A percentile compares a stretch with the other conserved stretches of the same genome.
Evolutionary conservation across 352 stramenopile species (phyloP).

Genomic region (Pilasporangium apinafurcum): DNA sequence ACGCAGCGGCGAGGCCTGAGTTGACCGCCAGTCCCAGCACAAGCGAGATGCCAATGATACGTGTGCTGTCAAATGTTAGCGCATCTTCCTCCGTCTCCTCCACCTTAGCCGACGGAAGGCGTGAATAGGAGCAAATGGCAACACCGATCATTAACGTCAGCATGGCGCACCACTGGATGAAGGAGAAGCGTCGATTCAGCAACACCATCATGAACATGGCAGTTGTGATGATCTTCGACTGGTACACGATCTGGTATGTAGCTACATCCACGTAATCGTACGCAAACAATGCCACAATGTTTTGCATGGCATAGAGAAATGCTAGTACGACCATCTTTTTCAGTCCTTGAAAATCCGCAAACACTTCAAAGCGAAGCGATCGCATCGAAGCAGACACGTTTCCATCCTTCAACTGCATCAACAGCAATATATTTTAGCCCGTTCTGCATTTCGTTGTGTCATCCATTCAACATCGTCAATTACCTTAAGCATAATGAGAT

Average conservation of each 20-base stretch:
- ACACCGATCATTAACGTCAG: conserved; percentile 82
- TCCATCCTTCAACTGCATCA: conserved; percentile 38
- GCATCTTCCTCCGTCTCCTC: conserved; percentile 9
- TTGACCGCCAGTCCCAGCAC: conserved; percentile 78
- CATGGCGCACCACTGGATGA: conserved; percentile 83
- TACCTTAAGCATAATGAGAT: conserved; percentile 56
- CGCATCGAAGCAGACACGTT: conserved; percentile 43
- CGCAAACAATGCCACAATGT: conserved; percentile 81
- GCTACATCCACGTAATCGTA: conserved; percentile 88
- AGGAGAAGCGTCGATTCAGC: conserved; percentile 77
- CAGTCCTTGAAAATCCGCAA: conserved; percentile 66
- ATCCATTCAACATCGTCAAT: background rate
- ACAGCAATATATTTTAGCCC: too few relatives aligned
- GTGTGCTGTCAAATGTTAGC: conserved; percentile 29
- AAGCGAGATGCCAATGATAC: conserved; percentile 74
- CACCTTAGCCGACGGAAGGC: conserved; percentile 25
- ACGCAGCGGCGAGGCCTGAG: conserved; percentile 80
- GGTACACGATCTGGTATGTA: conserved; percentile 89
- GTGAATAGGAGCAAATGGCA: conserved; percentile 80
- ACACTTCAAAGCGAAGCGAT: conserved; percentile 70
- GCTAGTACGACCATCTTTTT: conserved; percentile 84
- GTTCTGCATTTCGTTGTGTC: too few relatives aligned
- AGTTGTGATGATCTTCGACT: conserved; percentile 89
- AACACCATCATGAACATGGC: conserved; percentile 87
- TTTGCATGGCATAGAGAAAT: conserved; percentile 83